Conservation (phyloP, 768 basidiomycete genomes). For the Paxillus rubicundulus region DNA sequence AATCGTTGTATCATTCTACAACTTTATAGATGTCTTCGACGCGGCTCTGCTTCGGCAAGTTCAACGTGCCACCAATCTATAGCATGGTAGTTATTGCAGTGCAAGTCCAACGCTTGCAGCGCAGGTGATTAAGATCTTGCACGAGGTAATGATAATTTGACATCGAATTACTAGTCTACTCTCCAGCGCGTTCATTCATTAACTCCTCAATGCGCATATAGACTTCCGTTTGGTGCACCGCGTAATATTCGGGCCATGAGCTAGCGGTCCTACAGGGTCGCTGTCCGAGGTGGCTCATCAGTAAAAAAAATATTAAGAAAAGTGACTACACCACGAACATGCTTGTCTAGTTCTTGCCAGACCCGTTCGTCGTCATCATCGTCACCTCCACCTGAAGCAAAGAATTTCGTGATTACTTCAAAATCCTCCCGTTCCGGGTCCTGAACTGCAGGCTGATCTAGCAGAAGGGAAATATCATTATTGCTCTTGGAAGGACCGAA, state of each 20-base stretch:
- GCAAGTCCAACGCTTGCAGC: too few species aligned
- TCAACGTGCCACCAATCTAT: too few species aligned
- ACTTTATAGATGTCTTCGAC: constrained; percentile 1
- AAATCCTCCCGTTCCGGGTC: constrained; percentile 40
- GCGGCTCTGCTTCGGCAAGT: background rate
- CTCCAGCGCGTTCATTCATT: constrained; percentile 14
- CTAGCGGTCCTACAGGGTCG: constrained; percentile 38
- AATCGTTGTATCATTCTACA: constrained; percentile 7
- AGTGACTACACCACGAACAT: constrained; percentile 36
- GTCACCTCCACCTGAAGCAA: constrained; percentile 50
- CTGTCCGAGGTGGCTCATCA: constrained; percentile 26
- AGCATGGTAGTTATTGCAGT: too few species aligned
- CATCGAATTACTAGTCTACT: constrained; percentile 1
- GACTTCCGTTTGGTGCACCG: constrained; percentile 41
- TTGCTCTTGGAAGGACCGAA: background rate
- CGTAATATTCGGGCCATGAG: constrained; percentile 54
- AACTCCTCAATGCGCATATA: constrained; percentile 39
- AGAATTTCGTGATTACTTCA: constrained; percentile 51
- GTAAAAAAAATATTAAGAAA: background rate
- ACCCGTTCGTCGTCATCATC: constrained; percentile 46
- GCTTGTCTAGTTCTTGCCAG: constrained; percentile 47
- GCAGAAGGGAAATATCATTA: background rate
- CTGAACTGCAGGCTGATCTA: constrained; percentile 1
- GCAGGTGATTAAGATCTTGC: background rate
- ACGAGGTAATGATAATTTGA: background rate